phyloP scores from a whole-genome alignment of 2,329 filamentous ascomycete species.

The Fusarium fracticaudum region DNA sequence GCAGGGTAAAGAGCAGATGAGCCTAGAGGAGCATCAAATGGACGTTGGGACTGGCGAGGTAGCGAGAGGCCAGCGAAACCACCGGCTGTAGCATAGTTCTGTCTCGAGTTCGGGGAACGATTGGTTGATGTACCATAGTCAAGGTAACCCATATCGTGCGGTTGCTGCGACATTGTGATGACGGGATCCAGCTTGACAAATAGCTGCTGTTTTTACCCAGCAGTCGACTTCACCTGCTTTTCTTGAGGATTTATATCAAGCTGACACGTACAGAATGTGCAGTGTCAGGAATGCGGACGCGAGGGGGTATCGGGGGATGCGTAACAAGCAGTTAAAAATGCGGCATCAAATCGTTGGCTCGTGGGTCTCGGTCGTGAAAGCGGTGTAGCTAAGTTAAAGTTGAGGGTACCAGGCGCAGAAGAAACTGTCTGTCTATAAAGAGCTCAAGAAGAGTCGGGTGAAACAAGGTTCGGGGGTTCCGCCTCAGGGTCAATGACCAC shows the following conservation, averaged over 20 bases:
- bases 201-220: slow-evolving; percentile 38
- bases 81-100: slow-evolving; percentile 58
- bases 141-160: slow-evolving; percentile 74
- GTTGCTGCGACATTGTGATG: slow-evolving; percentile 57
- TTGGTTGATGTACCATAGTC: slow-evolving; percentile 69
- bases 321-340: slow-evolving; percentile 22
- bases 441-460: neutral
- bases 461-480: slow-evolving; percentile 4
- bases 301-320: slow-evolving; percentile 14
- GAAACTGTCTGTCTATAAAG: slow-evolving; percentile 20
- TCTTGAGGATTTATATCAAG: neutral
- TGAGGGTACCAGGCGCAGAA: slow-evolving; percentile 7
- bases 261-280: slow-evolving; percentile 10
- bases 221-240: slow-evolving; percentile 16
- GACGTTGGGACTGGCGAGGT: slow-evolving; percentile 70
- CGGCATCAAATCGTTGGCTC: slow-evolving; percentile 39
- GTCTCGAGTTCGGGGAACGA: slow-evolving; percentile 74
- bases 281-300: slow-evolving; percentile 2
- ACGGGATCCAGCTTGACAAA: slow-evolving; percentile 35
- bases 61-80: slow-evolving; percentile 62
- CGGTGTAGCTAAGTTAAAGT: slow-evolving; percentile 26
- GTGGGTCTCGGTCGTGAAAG: slow-evolving; percentile 38
- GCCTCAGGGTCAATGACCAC: neutral
- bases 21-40: slow-evolving; percentile 76
- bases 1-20: slow-evolving; percentile 73